Evolutionary conservation across 1,284 basidiomycete genomes (phyloP), one percentile per base, ranked within the genome.

Genomic region (Fomitopsis betulina): DNA sequence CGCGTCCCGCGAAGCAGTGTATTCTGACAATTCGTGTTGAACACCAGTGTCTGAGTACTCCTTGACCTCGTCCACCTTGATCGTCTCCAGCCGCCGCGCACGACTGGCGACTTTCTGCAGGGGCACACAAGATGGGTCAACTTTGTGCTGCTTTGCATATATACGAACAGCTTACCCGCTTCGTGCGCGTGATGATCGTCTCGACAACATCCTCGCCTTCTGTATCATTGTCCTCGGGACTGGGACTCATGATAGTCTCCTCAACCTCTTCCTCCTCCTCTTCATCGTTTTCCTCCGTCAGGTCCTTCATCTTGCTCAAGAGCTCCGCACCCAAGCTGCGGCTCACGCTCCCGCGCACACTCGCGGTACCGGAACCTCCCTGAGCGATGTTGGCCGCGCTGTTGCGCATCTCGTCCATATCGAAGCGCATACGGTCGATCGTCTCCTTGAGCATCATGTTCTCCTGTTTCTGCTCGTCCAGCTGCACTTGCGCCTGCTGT

Each of bases 391-490:
- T 72, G 50, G 75, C 71, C 27, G 74, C 71, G 58, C 76, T 82
- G 61, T 73, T 83, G 49, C 92, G 80, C 75, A 95, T 83, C 72
- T 95, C 93, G 65, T 96, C 94, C 79, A 96, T 85, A 66, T 96
- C 94, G 64, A 87, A 94, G 35, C 91, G 80, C 81, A 96, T 85
- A 35, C 93, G 82, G 70, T 96, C 93, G 64, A 96, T 96, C 0
- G 94, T 96, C 77, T 96, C 94, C 70, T 94, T 95, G 61, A 96
- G 79, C 69, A 91, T 75, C 62, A 95, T 69, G 66, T 96, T 96
- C 77, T 96, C 93, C 67, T 93, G 90, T 74, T 94, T 95, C 75
- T 96, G 93, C 63, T 89, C 88, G 58, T 94, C 91, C 37, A 96
- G 80, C 59, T 86, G 81, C 0, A 76, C 78, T 56, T 91, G 85